Evolutionary conservation across 257 asterid genomes (phyloP).

Genomic region (Capsicum chinense): DNA sequence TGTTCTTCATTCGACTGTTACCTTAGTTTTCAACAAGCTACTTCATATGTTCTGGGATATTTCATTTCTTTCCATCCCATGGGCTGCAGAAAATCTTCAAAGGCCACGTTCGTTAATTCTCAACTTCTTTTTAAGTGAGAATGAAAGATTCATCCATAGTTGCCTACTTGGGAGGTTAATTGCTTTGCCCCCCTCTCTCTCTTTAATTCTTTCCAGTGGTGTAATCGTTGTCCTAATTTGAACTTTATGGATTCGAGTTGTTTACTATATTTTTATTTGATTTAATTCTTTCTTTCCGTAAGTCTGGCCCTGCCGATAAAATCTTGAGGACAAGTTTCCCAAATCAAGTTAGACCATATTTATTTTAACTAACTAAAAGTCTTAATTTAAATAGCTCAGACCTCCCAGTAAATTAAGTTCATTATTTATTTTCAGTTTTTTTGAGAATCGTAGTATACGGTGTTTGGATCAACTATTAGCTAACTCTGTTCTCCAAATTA

Average conservation of each 20-base stretch:
- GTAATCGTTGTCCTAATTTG: not conserved
- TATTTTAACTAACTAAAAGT: not conserved
- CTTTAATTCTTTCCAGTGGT: not conserved
- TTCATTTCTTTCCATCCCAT: constrained; percentile 49
- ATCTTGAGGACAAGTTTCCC: not conserved
- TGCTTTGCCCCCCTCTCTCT: not conserved
- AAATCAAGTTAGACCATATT: not conserved
- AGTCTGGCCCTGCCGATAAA: not conserved
- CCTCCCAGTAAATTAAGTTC: not conserved
- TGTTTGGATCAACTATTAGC: too few species aligned
- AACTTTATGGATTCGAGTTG: not conserved
- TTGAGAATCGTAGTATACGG: too few species aligned
- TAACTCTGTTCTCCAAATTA: too few species aligned
- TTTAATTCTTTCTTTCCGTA: too few species aligned
- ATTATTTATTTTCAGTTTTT: too few species aligned
- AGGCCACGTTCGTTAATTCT: not conserved
- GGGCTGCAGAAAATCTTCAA: constrained; percentile 39
- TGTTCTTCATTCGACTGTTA: too few species aligned
- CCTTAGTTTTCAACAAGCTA: constrained; percentile 39
- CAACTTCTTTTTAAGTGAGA: constrained; percentile 32
- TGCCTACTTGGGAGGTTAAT: not conserved
- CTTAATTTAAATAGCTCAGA: not conserved
- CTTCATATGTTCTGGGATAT: constrained; percentile 57
- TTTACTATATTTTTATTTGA: not conserved
- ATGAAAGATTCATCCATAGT: constrained; percentile 36